Evolutionary conservation across 2,329 filamentous ascomycete species (phyloP).

Genomic region (Fusarium liriodendri): DNA sequence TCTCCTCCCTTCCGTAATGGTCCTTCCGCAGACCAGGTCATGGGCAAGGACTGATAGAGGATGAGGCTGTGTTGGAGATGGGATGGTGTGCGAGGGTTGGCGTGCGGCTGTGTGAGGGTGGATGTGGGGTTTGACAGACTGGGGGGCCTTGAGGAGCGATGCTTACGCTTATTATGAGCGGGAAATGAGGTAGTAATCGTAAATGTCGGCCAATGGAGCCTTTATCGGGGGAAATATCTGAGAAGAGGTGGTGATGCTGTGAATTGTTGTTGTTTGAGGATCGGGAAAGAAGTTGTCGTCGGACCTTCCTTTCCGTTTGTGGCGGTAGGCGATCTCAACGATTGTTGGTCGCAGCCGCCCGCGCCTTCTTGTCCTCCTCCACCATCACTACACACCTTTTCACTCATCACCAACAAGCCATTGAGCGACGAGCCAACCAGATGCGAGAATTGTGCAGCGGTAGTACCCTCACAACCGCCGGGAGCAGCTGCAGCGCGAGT

Average conservation of each 20-base stretch:
- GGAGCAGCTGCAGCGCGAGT: slow-evolving; percentile 1
- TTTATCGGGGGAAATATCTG: neutral
- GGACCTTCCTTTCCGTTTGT: neutral
- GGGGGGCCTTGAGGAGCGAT: neutral
- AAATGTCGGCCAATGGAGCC: neutral
- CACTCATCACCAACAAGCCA: slow-evolving; percentile 28
- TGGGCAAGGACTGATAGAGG: neutral
- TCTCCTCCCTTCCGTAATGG: neutral
- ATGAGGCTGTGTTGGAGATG: slow-evolving; percentile 33
- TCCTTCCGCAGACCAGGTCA: slow-evolving; percentile 16
- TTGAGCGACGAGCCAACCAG: slow-evolving; percentile 21
- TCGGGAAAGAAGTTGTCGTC: neutral
- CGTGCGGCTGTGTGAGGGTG: slow-evolving; percentile 25
- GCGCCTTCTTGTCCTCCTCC: slow-evolving; percentile 7
- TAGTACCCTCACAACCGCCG: neutral
- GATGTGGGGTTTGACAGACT: slow-evolving; percentile 11
- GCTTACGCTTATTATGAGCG: neutral
- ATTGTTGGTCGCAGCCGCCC: slow-evolving; percentile 24
- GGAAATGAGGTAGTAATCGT: slow-evolving; percentile 1
- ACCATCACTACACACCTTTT: slow-evolving; percentile 3
- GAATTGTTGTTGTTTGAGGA: neutral
- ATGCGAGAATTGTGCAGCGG: neutral
- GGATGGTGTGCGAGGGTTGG: slow-evolving; percentile 9
- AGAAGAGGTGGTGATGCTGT: neutral
- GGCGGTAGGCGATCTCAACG: neutral